Conservation (phyloP, 2,329 filamentous ascomycete genomes). For the Fusarium nelsonii region DNA sequence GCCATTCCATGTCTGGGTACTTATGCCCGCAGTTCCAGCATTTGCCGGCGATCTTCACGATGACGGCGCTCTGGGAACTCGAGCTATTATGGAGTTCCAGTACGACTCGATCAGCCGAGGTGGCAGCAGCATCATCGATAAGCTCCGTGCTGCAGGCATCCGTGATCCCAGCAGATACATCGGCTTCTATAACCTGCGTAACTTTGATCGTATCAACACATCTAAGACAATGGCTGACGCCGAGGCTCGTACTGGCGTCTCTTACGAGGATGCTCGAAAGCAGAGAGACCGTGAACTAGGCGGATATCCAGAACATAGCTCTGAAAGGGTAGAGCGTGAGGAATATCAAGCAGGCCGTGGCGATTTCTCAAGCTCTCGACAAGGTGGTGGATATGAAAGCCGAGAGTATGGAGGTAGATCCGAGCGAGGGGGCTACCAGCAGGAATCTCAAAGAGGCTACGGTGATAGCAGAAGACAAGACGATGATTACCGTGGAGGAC, state of each 20-base stretch:
- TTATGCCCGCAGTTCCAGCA: constrained; percentile 84
- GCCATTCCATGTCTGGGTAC: constrained; percentile 79
- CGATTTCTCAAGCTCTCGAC: constrained; percentile 16
- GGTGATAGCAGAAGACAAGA: constrained; percentile 9
- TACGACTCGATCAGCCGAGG: constrained; percentile 84
- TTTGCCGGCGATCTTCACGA: constrained; percentile 84
- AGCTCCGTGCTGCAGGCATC: constrained; percentile 75
- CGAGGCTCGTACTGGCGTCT: constrained; percentile 73
- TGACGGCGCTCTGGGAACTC: constrained; percentile 79
- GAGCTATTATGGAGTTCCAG: constrained; percentile 91
- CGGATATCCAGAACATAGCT: constrained; percentile 54
- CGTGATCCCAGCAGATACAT: constrained; percentile 79
- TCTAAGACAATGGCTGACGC: constrained; percentile 70
- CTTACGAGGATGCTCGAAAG: constrained; percentile 74
- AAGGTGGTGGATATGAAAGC: constrained; percentile 16
- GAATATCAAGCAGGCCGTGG: constrained; percentile 27
- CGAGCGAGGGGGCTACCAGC: constrained; percentile 10
- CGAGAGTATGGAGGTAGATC: constrained; percentile 13
- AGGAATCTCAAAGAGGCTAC: constrained; percentile 6
- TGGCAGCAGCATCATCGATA: constrained; percentile 81
- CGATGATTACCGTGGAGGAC: constrained; percentile 19
- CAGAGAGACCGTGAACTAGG: constrained; percentile 72
- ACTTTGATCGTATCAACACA: constrained; percentile 85
- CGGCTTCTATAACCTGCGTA: constrained; percentile 86
- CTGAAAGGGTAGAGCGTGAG: constrained; percentile 31